phyloP scores from a whole-genome alignment of 2,329 filamentous ascomycete genomes.

The Stylonectria norvegica region DNA sequence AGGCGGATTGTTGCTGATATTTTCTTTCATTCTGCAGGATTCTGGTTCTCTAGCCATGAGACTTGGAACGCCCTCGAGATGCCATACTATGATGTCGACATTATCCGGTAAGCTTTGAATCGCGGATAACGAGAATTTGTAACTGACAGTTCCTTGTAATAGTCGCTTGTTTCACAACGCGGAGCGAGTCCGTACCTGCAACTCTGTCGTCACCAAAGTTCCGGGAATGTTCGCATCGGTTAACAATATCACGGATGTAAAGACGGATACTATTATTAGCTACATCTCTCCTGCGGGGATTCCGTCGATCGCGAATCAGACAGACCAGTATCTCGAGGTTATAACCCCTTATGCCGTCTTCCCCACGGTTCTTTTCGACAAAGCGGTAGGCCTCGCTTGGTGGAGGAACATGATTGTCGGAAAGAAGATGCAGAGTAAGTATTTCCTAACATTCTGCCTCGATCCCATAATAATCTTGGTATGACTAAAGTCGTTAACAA shows the following conservation, averaged over 20 bases:
- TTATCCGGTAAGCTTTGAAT: slow-evolving; percentile 31
- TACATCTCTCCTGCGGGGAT: slow-evolving; percentile 42
- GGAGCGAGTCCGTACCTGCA: slow-evolving; percentile 41
- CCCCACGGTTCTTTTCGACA: slow-evolving; percentile 37
- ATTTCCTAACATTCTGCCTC: not conserved
- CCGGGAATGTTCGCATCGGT: slow-evolving; percentile 42
- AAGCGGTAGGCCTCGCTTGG: slow-evolving; percentile 39
- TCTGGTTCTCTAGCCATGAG: slow-evolving; percentile 41
- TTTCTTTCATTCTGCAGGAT: slow-evolving; percentile 22
- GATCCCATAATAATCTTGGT: too few relatives aligned
- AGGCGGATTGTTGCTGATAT: not conserved
- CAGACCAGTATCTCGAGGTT: slow-evolving; percentile 39
- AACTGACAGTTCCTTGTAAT: accelerated
- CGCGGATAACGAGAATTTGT: not conserved
- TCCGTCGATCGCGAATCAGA: slow-evolving; percentile 38
- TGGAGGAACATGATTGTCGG: slow-evolving; percentile 40
- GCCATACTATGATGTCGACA: slow-evolving; percentile 40
- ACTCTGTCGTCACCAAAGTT: slow-evolving; percentile 35
- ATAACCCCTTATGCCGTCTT: slow-evolving; percentile 40
- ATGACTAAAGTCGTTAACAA: not conserved
- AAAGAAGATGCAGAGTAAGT: slow-evolving; percentile 43
- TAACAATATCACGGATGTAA: slow-evolving; percentile 39
- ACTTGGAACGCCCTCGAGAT: slow-evolving; percentile 42
- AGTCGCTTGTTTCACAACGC: slow-evolving; percentile 38
- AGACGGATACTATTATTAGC: slow-evolving; percentile 34